A percentile compares a stretch with the other conserved stretches of the same genome.
phyloP scores from a whole-genome alignment of 345 rosid genomes.

The Hibiscus trionum region DNA sequence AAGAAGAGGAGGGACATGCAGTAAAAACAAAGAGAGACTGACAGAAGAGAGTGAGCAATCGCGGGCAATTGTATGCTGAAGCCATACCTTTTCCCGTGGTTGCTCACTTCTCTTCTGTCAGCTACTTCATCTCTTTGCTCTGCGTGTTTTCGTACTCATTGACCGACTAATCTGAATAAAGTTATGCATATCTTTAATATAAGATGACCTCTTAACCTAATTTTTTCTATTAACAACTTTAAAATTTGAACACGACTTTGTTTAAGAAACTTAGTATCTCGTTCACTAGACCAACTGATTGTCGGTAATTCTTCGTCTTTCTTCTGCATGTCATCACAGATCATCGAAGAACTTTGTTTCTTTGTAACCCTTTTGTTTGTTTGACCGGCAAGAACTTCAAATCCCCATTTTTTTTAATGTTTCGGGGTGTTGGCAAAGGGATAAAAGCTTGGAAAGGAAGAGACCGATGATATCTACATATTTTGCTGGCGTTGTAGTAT shows the following conservation, averaged over 20 bases:
- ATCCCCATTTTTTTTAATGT: not conserved
- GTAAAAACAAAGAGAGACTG: slow-evolving; percentile 24
- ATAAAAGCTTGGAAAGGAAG: no score
- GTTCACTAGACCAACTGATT: no score
- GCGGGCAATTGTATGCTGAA: slow-evolving; percentile 41
- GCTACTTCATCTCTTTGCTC: not conserved
- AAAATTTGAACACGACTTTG: no score
- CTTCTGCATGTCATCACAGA: not conserved
- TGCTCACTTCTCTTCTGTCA: slow-evolving; percentile 62
- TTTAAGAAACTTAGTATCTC: no score
- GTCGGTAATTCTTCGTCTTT: not conserved
- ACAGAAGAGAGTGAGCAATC: slow-evolving; percentile 86
- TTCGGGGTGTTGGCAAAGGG: no score
- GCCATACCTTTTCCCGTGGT: slow-evolving; percentile 40
- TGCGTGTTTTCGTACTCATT: not conserved
- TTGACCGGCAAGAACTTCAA: not conserved
- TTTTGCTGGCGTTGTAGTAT: not conserved
- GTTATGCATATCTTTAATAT: no score
- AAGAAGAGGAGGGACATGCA: not conserved
- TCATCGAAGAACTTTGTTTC: no score
- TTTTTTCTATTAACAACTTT: no score
- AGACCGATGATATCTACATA: not conserved
- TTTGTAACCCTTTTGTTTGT: not conserved
- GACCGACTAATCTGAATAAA: no score
- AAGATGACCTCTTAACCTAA: no score